phyloP scores from a whole-genome alignment of 2,329 filamentous ascomycete species.

The Sarocladium brachiariae region DNA sequence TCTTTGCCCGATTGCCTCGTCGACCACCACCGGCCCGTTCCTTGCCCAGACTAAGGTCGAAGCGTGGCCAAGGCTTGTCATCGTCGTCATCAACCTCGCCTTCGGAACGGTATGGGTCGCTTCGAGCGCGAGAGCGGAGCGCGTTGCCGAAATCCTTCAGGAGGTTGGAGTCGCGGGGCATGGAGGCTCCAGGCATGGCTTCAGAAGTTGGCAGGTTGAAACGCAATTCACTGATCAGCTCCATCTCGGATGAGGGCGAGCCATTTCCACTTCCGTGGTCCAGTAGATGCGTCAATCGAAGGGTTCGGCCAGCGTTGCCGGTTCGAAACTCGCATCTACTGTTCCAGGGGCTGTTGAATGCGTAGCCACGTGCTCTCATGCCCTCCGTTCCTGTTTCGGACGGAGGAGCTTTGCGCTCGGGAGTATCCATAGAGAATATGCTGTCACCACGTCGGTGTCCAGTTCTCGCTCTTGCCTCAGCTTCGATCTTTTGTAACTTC shows the following conservation, averaged over 20 bases:
- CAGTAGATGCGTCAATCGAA: conserved; percentile 70
- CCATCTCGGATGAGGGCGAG: not conserved
- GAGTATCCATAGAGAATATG: conserved; percentile 22
- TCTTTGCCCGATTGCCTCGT: conserved; percentile 78
- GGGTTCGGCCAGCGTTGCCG: conserved; percentile 63
- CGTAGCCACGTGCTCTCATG: conserved; percentile 58
- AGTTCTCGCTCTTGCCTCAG: conserved; percentile 18
- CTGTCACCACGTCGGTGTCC: conserved; percentile 19
- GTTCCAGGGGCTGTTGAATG: conserved; percentile 81
- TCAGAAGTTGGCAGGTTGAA: conserved; percentile 73
- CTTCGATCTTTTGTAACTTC: conserved; percentile 33
- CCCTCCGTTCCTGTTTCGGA: conserved; percentile 33
- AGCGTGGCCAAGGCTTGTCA: conserved; percentile 18
- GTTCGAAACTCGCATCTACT: conserved; percentile 81
- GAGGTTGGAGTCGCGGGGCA: conserved; percentile 19
- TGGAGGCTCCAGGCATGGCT: conserved; percentile 30
- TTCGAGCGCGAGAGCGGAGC: conserved; percentile 5
- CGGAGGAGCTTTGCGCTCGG: conserved; percentile 4
- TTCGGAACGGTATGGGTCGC: conserved; percentile 11
- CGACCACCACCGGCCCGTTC: conserved; percentile 84
- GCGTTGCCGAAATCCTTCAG: conserved; percentile 36
- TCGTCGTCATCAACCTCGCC: conserved; percentile 21
- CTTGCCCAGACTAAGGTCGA: conserved; percentile 70
- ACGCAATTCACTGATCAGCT: conserved; percentile 69
- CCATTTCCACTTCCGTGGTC: conserved; percentile 27